Conservation (phyloP, 495 filamentous ascomycete species). For the Chaetomidium leptoderma region DNA sequence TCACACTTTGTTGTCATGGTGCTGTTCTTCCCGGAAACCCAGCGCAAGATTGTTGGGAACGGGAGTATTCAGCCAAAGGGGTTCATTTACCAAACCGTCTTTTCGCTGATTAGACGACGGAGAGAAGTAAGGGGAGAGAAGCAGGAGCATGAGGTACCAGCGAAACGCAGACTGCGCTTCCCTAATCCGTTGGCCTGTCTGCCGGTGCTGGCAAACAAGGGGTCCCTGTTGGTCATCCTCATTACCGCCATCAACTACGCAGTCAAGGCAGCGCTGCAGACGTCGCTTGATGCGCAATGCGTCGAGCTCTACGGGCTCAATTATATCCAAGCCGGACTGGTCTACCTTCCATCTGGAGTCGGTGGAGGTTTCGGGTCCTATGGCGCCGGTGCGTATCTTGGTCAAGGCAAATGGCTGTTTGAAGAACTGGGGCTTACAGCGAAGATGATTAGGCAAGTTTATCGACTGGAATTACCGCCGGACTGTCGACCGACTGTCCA, state of each 20-base stretch:
- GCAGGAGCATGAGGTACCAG: background rate
- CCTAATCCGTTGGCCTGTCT: constrained; percentile 14
- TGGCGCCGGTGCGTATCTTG: constrained; percentile 29
- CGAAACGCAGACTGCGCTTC: background rate
- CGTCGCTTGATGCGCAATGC: constrained; percentile 38
- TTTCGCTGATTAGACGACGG: background rate
- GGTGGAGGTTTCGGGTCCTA: constrained; percentile 59
- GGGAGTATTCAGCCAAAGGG: constrained; percentile 40
- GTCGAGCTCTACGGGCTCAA: constrained; percentile 51
- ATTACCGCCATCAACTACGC: constrained; percentile 39
- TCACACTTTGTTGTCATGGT: constrained; percentile 42
- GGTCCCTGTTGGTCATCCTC: constrained; percentile 9
- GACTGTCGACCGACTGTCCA: background rate
- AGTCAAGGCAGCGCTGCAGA: constrained; percentile 48
- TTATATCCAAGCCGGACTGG: constrained; percentile 55
- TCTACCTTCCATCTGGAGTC: constrained; percentile 54
- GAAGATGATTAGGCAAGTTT: constrained; percentile 32
- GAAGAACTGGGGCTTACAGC: background rate
- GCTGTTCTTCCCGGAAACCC: constrained; percentile 57
- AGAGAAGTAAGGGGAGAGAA: background rate
- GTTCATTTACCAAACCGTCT: constrained; percentile 33
- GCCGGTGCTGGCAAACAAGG: constrained; percentile 12
- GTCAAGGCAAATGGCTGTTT: too few relatives aligned
- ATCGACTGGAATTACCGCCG: constrained; percentile 54
- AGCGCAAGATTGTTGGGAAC: constrained; percentile 61